phyloP scores from a whole-genome alignment of 768 basidiomycete species.

The Pleurotus tuber-regium region DNA sequence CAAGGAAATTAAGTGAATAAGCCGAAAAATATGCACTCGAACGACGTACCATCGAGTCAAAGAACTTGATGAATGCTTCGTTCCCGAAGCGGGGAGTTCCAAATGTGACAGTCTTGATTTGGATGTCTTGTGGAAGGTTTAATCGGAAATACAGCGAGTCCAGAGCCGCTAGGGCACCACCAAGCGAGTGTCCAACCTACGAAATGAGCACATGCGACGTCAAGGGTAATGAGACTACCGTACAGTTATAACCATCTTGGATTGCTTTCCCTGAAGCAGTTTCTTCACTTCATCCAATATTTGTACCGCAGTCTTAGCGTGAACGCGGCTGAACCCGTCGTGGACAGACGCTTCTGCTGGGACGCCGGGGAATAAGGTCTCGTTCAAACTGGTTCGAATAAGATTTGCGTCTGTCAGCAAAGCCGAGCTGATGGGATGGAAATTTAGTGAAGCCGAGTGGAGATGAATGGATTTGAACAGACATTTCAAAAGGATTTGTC shows the following conservation, averaged over 20 bases:
- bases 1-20: background rate
- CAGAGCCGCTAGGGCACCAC: constrained; percentile 41
- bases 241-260: background rate
- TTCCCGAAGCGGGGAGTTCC: constrained; percentile 41
- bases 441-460: constrained; percentile 1
- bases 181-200: constrained; percentile 38
- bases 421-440: constrained; percentile 31
- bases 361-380: constrained; percentile 49
- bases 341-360: constrained; percentile 40
- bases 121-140: constrained; percentile 29
- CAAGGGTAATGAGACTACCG: background rate
- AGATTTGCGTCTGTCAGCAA: constrained; percentile 47
- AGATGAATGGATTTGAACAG: too few relatives aligned
- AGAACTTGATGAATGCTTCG: constrained; percentile 31
- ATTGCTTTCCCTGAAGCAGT: constrained; percentile 33
- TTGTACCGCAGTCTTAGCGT: constrained; percentile 30
- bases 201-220: background rate
- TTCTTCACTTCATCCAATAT: constrained; percentile 42
- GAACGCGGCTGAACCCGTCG: constrained; percentile 47
- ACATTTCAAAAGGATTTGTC: constrained; percentile 48
- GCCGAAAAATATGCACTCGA: background rate
- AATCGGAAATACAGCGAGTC: constrained; percentile 35
- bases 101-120: constrained; percentile 33
- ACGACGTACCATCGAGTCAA: constrained; percentile 32
- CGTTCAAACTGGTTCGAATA: constrained; percentile 33